A percentile compares a stretch with the other conserved stretches of the same genome.
Evolutionary conservation across 163 green algal species (phyloP).

Genomic region (Trebouxiophyceae sp.): DNA sequence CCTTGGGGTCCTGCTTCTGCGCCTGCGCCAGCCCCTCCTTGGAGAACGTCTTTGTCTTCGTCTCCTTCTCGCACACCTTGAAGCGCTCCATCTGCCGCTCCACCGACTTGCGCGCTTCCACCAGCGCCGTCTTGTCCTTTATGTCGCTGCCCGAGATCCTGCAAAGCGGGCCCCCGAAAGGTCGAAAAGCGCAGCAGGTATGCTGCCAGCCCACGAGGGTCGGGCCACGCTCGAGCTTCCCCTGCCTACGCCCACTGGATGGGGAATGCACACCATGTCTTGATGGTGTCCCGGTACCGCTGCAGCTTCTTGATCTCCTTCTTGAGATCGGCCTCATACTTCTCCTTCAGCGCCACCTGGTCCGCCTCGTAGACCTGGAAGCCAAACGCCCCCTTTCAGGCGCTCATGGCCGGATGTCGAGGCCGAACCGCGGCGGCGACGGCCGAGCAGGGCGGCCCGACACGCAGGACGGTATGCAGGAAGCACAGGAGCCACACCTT

Average conservation of each 20-base stretch:
- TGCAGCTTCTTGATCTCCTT: constrained; percentile 99
- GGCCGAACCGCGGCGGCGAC: too few relatives aligned
- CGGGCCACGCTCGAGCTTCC: too few relatives aligned
- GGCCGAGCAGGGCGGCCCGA: neutral
- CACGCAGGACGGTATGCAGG: neutral
- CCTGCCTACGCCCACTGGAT: too few relatives aligned
- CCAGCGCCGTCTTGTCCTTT: constrained; percentile 93
- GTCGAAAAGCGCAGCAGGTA: too few relatives aligned
- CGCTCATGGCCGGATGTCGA: neutral
- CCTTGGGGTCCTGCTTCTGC: constrained; percentile 71
- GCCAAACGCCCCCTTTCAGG: neutral
- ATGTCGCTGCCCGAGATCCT: constrained; percentile 83
- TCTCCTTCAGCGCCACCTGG: constrained; percentile 88
- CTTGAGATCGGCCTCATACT: constrained; percentile 96
- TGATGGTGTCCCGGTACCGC: constrained; percentile 92
- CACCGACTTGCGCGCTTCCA: constrained; percentile 82
- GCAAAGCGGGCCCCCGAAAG: too few relatives aligned
- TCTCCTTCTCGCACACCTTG: constrained; percentile 94
- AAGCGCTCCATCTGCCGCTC: constrained; percentile 97
- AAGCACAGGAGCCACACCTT: constrained; percentile 53
- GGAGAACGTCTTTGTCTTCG: constrained; percentile 91
- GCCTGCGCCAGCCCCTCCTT: constrained; percentile 78
- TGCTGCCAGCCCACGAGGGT: too few relatives aligned
- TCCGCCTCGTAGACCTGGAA: constrained; percentile 86
- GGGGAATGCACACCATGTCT: constrained; percentile 79